Evolutionary conservation across 257 asterid species (phyloP).

Genomic region (Penstemon newberryi): DNA sequence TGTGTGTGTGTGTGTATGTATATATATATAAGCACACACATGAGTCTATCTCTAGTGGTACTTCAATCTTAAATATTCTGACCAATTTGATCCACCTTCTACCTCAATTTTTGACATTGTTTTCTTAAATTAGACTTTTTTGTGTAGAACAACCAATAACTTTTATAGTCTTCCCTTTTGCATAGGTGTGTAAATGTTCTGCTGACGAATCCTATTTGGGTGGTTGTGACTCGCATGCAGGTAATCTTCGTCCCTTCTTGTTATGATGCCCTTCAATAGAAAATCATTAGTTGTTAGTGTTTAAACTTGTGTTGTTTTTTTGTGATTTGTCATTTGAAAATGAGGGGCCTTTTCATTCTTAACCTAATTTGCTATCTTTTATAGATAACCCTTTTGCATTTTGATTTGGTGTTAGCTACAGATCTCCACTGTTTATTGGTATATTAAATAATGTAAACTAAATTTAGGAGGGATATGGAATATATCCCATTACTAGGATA

Average conservation of each 20-base stretch:
- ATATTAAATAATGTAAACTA: not conserved
- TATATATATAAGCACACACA: too few relatives aligned
- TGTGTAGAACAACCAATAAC: conserved; percentile 25
- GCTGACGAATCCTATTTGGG: conserved; percentile 97
- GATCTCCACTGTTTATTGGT: conserved; percentile 1
- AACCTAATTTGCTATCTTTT: not conserved
- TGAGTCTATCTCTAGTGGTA: conserved; percentile 11
- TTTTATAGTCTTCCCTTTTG: conserved; percentile 25
- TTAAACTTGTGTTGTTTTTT: conserved; percentile 14
- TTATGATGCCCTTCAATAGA: conserved; percentile 10
- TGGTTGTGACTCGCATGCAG: conserved; percentile 99
- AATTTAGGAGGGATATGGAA: not conserved
- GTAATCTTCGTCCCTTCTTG: conserved; percentile 34
- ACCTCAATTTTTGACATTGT: conserved; percentile 3
- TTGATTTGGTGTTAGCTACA: not conserved
- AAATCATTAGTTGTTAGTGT: conserved; percentile 11
- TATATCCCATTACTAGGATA: not conserved
- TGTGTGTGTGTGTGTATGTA: too few relatives aligned
- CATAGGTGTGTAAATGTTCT: conserved; percentile 90
- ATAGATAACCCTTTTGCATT: not conserved
- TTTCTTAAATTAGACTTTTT: conserved; percentile 2
- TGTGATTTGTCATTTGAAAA: not conserved
- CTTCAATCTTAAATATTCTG: not conserved
- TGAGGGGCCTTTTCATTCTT: not conserved
- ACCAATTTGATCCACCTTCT: conserved; percentile 16